A percentile compares a stretch with the other conserved stretches of the same genome.
These are phyloP conservation scores for Aechmea fasciata DNA, from an alignment of 176 grass and related monocot species.

Conservation along the genomic window DNA sequence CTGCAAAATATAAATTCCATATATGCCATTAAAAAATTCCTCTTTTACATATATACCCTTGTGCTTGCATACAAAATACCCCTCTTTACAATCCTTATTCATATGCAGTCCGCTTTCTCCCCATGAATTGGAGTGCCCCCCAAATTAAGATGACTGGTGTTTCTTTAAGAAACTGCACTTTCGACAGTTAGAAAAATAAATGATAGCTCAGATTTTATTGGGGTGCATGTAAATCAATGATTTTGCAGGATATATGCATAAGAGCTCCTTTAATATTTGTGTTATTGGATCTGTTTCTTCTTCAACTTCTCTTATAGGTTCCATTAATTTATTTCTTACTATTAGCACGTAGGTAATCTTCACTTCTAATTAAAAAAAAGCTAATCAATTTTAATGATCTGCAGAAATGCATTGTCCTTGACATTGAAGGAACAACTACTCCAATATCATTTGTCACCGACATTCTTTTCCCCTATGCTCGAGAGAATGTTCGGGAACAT, in stretches of 20 bases:
- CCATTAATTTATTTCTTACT: background rate
- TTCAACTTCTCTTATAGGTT: background rate
- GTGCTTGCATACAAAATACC: background rate
- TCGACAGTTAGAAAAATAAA: too few relatives aligned
- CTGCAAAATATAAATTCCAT: too few relatives aligned
- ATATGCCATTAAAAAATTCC: too few relatives aligned
- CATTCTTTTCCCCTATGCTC: slow-evolving; percentile 89
- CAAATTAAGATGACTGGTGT: too few relatives aligned
- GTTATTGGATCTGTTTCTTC: background rate
- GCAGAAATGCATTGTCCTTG: slow-evolving; percentile 65
- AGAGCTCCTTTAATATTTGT: background rate
- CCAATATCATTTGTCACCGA: slow-evolving; percentile 95
- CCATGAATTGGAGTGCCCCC: too few relatives aligned
- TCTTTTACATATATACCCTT: background rate
- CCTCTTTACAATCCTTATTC: too few relatives aligned
- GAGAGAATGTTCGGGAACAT: slow-evolving; percentile 82
- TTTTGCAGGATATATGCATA: too few relatives aligned
- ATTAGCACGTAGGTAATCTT: background rate
- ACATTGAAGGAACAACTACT: slow-evolving; percentile 94
- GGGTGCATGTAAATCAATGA: too few relatives aligned
- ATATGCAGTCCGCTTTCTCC: too few relatives aligned
- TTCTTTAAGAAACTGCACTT: too few relatives aligned
- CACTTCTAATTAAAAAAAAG: background rate
- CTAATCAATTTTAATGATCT: slow-evolving; percentile 4
- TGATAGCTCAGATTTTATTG: too few relatives aligned